Base-by-base conservation (phyloP, 148 eudicot species). In the Diospyros kaki region DNA sequence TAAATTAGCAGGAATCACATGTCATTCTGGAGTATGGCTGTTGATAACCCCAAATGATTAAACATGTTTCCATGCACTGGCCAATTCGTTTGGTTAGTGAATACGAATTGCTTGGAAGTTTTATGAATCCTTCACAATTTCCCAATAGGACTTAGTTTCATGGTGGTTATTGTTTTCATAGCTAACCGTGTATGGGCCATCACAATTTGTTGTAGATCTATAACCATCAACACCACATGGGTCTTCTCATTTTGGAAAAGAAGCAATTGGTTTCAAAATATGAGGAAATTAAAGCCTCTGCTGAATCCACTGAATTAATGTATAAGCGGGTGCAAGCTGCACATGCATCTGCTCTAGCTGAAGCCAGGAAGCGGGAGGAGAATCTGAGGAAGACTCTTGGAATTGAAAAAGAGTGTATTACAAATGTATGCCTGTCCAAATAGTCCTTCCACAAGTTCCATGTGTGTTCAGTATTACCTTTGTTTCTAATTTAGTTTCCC, bases 141-240 rank as follows among this genome's bases (percentile, higher is more conserved):
- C 44, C 73, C 68, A 73, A 6, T 72, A 68, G 46, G 68, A 45
- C 18, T 13, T 38, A 10, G 13, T 71, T 11, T 54, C 15, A 54
- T 14, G 4, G 3, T 48, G 28, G 28, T 44, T 18, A 3, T 63
- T 39, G 40, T 13, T 40, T 69, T 9, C 42, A 65, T 68, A 54
- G 45, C 69, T 67, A 61, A 45, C 15, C n/a, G 44, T 77, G 52
- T 38, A 70, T 67, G 11, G 28, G 18, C 12, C 17, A 56, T 78
- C 9, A 70, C 44, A 50, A 69, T 54, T 75, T 76, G 40, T 11
- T 84, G 79, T 68, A 94, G 98, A 68, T 89, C 61, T 82, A 87
- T 75, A 93, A 92, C 52, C 89, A 85, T 80, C 96, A 94, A 68
- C 88, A 92, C 76, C 89, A 90, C 75, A 89, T 94, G 94, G 97